phyloP scores from a whole-genome alignment of 2,329 filamentous ascomycete genomes.

The Tolypocladium paradoxum region DNA sequence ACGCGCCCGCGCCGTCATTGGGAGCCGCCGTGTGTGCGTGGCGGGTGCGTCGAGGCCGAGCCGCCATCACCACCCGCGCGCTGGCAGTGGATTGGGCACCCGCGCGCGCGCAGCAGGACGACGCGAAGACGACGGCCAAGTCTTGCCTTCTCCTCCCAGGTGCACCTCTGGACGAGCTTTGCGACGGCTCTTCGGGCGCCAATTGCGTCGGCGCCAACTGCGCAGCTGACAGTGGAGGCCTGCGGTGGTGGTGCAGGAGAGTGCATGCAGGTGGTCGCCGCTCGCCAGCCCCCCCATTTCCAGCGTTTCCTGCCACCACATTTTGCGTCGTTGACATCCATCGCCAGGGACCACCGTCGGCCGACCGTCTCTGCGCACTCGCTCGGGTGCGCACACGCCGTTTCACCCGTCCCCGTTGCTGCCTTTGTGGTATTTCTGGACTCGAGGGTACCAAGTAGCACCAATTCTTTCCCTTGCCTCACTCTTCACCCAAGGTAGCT shows the following conservation, averaged over 20 bases:
- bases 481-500: too few relatives aligned
- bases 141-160: too few relatives aligned
- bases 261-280: background rate
- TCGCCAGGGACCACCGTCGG: background rate
- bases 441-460: background rate
- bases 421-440: background rate
- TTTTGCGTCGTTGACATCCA: background rate
- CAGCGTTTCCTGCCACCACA: constrained; percentile 4
- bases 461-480: too few relatives aligned
- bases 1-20: background rate
- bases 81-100: background rate
- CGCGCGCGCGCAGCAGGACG: background rate
- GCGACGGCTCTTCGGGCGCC: background rate
- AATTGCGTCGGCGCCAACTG: background rate
- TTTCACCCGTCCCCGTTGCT: background rate
- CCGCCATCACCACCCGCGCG: background rate
- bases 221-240: background rate
- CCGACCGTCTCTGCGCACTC: background rate
- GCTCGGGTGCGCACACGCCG: background rate
- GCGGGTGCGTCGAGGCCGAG: background rate
- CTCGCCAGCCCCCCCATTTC: constrained; percentile 2
- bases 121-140: background rate
- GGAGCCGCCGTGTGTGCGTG: background rate
- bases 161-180: too few relatives aligned
- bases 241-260: background rate